Conservation (phyloP, 2,329 filamentous ascomycete genomes). For the Lecanosticta acicola region DNA sequence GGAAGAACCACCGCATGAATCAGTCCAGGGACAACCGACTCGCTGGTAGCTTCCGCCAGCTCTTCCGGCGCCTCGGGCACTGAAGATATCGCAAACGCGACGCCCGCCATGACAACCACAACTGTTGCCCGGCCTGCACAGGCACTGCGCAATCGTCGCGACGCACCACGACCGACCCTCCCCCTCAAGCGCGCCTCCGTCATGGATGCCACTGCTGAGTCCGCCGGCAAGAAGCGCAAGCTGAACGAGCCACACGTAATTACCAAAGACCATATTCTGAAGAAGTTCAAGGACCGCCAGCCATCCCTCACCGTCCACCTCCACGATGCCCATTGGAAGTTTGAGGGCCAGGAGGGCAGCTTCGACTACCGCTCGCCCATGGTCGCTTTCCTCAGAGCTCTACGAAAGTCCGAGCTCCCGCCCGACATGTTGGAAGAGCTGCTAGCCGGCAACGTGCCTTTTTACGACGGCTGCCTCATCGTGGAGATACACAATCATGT, state of each 20-base stretch:
- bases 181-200: slow-evolving; percentile 27
- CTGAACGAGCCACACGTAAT: slow-evolving; percentile 49
- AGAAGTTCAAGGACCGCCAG: slow-evolving; percentile 64
- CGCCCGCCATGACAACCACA: slow-evolving; percentile 30
- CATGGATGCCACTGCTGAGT: slow-evolving; percentile 23
- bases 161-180: slow-evolving; percentile 35
- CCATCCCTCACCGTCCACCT: slow-evolving; percentile 85
- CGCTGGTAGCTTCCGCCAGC: neutral
- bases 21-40: neutral
- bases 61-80: neutral
- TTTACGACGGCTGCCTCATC: slow-evolving; percentile 92
- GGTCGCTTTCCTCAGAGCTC: slow-evolving; percentile 67
- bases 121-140: slow-evolving; percentile 34
- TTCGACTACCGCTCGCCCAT: slow-evolving; percentile 92
- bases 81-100: neutral
- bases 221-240: slow-evolving; percentile 24
- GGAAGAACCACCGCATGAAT: neutral
- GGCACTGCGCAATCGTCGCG: slow-evolving; percentile 38
- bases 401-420: slow-evolving; percentile 70
- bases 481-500: slow-evolving; percentile 91
- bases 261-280: slow-evolving; percentile 71
- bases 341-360: slow-evolving; percentile 89
- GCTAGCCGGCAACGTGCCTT: slow-evolving; percentile 62
- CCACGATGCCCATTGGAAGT: slow-evolving; percentile 78
- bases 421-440: slow-evolving; percentile 84